These are phyloP conservation scores for Cyphellophora attinorum DNA, from an alignment of 2,329 filamentous ascomycete species.

Conservation along the genomic window DNA sequence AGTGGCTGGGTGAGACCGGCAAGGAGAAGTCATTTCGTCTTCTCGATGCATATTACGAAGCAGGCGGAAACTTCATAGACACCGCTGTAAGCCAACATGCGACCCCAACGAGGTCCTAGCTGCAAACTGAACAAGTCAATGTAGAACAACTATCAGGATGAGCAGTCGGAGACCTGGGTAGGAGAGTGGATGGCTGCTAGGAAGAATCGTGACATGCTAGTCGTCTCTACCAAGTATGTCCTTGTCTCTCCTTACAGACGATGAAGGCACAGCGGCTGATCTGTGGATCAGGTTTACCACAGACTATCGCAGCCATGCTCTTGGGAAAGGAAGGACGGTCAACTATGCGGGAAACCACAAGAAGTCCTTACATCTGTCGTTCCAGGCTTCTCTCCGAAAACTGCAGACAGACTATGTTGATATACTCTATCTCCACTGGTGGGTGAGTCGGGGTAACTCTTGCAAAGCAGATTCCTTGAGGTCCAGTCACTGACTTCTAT, in stretches of 20 bases:
- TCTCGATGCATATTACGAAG: conserved; percentile 54
- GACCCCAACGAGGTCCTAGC: not conserved
- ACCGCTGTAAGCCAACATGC: conserved; percentile 29
- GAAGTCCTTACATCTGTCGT: conserved; percentile 32
- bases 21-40: conserved; percentile 54
- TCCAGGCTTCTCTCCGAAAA: conserved; percentile 36
- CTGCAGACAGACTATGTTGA: conserved; percentile 46
- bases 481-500: not conserved
- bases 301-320: conserved; percentile 37
- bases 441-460: conserved; percentile 25
- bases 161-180: conserved; percentile 56
- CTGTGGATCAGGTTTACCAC: conserved; percentile 41
- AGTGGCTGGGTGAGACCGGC: conserved; percentile 59
- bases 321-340: conserved; percentile 27
- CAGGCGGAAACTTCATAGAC: conserved; percentile 67
- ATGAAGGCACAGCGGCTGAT: no score
- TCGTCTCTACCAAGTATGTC: conserved; percentile 57
- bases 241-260: not conserved
- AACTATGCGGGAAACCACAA: conserved; percentile 38
- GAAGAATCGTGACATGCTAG: conserved; percentile 57
- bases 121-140: not conserved
- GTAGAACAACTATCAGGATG: conserved; percentile 56
- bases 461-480: not conserved
- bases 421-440: conserved; percentile 47
- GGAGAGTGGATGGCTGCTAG: conserved; percentile 46